Percentiles rank a stretch among this genome's conserved stretches.
Evolutionary conservation across 495 filamentous ascomycete genomes (phyloP).

Genomic region (Aspergillus hancockii): DNA sequence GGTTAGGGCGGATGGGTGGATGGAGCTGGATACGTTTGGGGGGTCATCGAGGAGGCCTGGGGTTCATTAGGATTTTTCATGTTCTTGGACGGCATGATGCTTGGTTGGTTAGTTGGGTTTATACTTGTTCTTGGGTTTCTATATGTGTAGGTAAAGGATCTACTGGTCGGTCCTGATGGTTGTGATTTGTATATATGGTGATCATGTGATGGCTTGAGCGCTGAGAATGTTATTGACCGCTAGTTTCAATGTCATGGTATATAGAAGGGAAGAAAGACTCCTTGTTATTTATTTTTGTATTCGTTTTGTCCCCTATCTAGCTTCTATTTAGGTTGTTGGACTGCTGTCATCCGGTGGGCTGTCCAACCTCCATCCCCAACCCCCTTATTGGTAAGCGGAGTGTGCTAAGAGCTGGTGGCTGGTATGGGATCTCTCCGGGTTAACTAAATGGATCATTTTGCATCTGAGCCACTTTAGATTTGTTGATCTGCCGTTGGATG

Average conservation of each 20-base stretch:
- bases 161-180: no score
- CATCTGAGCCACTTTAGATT: conserved; percentile 1
- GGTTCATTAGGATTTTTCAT: background rate
- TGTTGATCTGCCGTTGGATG: conserved; percentile 1
- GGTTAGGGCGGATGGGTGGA: background rate
- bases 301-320: background rate
- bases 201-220: no score
- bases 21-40: conserved; percentile 6
- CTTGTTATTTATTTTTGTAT: background rate
- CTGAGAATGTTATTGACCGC: no score
- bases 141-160: background rate
- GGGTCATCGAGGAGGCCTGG: background rate
- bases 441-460: background rate
- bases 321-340: background rate
- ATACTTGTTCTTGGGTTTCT: background rate
- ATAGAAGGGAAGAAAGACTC: no score
- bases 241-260: no score
- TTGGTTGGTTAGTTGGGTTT: background rate
- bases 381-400: background rate
- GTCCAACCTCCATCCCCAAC: background rate
- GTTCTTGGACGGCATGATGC: background rate
- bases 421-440: background rate
- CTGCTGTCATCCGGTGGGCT: background rate
- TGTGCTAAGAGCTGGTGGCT: background rate
- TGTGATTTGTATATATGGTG: no score